Percentiles rank a stretch among this genome's conserved stretches.
Evolutionary conservation across 768 basidiomycete species (phyloP).

Genomic region (Galerina sulciceps): DNA sequence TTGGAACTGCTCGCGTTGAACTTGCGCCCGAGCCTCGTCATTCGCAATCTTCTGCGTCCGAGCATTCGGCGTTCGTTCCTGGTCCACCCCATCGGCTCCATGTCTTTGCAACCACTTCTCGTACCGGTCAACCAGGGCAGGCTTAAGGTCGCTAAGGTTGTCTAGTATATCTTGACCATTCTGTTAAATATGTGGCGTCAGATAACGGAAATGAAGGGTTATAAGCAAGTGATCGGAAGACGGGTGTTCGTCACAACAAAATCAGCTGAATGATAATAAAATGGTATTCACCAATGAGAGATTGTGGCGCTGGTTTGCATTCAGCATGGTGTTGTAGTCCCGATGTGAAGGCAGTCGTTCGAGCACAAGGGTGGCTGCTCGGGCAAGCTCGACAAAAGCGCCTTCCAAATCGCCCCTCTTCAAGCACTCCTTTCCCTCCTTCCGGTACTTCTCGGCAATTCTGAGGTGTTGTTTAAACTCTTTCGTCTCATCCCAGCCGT

Average conservation of each 20-base stretch:
- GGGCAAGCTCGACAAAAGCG: conserved; percentile 76
- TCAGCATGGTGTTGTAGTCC: conserved; percentile 64
- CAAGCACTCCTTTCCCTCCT: conserved; percentile 51
- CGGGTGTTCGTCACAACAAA: background rate
- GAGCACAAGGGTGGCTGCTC: conserved; percentile 76
- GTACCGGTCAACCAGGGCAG: conserved; percentile 62
- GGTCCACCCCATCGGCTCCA: conserved; percentile 34
- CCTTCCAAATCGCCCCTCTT: conserved; percentile 63
- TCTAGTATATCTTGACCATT: conserved; percentile 79
- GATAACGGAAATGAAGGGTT: background rate
- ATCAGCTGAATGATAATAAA: background rate
- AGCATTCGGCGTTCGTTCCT: conserved; percentile 30
- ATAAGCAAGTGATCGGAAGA: conserved; percentile 1
- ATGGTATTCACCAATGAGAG: conserved; percentile 61
- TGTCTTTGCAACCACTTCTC: conserved; percentile 60
- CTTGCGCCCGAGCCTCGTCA: conserved; percentile 20
- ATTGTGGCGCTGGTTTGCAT: conserved; percentile 62
- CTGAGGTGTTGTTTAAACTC: conserved; percentile 72
- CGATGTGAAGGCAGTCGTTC: conserved; percentile 78
- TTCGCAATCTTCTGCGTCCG: conserved; percentile 25
- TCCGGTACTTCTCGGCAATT: conserved; percentile 64
- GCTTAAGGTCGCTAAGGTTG: conserved; percentile 67
- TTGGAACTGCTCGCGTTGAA: conserved; percentile 18
- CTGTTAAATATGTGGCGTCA: conserved; percentile 34
- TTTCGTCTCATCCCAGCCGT: conserved; percentile 58